A percentile compares a stretch with the other conserved stretches of the same genome.
Conservation (phyloP, 1,139 yeast species). For the Kurtzmaniella quercitrusa region DNA sequence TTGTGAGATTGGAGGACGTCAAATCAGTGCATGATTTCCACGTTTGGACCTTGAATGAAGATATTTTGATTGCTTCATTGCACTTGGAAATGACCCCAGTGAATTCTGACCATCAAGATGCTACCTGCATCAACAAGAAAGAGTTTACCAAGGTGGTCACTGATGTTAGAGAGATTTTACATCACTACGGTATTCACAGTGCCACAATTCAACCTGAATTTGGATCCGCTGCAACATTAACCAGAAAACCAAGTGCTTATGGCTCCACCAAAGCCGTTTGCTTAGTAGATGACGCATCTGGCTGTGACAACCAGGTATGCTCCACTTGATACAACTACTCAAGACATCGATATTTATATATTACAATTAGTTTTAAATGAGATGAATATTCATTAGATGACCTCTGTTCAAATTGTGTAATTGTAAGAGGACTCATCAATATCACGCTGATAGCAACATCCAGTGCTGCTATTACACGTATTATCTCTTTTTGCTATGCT, state of each 20-base stretch:
- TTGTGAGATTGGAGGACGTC: conserved; percentile 65
- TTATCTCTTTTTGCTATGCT: too few species aligned
- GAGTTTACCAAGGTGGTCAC: conserved; percentile 70
- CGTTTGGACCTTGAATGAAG: conserved; percentile 93
- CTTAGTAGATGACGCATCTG: conserved; percentile 31
- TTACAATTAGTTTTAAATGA: background rate
- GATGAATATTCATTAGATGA: background rate
- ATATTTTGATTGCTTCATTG: conserved; percentile 79
- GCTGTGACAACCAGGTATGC: conserved; percentile 33
- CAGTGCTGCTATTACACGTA: background rate
- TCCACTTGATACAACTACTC: conserved; percentile 1
- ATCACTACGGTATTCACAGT: conserved; percentile 81
- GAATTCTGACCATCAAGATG: conserved; percentile 6
- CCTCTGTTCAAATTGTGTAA: background rate
- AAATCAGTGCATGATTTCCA: conserved; percentile 91
- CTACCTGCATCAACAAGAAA: conserved; percentile 28
- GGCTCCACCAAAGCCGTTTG: conserved; percentile 33
- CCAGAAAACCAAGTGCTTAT: conserved; percentile 20
- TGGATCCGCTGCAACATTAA: conserved; percentile 5
- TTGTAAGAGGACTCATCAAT: background rate
- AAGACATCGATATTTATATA: background rate
- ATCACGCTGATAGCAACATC: background rate
- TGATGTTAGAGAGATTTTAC: conserved; percentile 74
- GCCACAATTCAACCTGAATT: conserved; percentile 96
- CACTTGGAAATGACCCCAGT: conserved; percentile 71